Base-by-base conservation (phyloP, 345 rosid genomes). In the Capsella bursapastoris region DNA sequence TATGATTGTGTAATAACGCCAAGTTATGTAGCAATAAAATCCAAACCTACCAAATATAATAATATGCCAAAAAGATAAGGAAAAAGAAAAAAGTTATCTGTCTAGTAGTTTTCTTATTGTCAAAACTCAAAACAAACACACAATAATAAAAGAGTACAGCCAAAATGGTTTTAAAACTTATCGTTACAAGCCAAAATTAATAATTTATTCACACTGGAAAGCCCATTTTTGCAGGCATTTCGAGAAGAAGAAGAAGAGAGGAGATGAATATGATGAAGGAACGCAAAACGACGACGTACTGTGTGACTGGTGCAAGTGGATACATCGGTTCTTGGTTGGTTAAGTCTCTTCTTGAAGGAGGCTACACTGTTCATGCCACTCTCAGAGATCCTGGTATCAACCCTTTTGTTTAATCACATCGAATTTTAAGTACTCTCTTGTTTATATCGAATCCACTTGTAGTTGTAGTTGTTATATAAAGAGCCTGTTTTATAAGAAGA, bases 311-410 rank as follows among this genome's bases (percentile, higher is more conserved):
- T 16, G 89, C 96, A 7, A 86, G 61, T 45, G 98, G 97, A 14
- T 93, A 85, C 43, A 76, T 90, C 27, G 96, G 96, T 16, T 90
- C 97, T 37, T 89, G 92, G 91, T 60, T 93, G 69, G 96, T 88
- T 60, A 86, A 85, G 82, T 74, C 86, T 72, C 88, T 90, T 28
- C 96, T 93, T 32, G 76, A 81, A 13, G 56, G 78, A 67, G 92
- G 96, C 32, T 80, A 57, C 73, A 73, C 13, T 9, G 90, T 93
- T 74, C 97, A 93, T 81, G 98, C 97, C 75, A 82, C 93, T 0
- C 79, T 83, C 67, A 82, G 97, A 35, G 82, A 89, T 84, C 88
- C 87, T 59, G 96, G 96, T 70, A 73, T n/a, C 25, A 22, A 22
- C 25, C 25, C 45, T 27, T 16, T 47, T 40, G 5, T 22, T 22